Evolutionary conservation across 2,329 filamentous ascomycete genomes (phyloP).

Genomic region (Aquanectria penicillioides): DNA sequence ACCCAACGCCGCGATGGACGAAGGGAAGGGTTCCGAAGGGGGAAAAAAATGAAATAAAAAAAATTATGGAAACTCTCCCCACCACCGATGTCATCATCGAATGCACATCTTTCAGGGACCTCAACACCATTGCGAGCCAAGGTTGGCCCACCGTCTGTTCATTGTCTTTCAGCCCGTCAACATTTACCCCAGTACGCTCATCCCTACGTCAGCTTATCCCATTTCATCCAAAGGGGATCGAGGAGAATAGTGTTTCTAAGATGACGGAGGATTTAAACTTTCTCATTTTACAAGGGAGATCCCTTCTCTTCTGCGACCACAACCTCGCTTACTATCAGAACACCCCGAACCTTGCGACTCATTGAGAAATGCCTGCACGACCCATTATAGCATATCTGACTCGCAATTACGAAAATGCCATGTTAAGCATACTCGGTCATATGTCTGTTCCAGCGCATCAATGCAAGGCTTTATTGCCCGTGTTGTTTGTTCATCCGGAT

Average conservation of each 20-base stretch:
- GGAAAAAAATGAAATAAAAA: not conserved
- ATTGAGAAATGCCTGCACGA: not conserved
- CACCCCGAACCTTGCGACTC: conserved; percentile 1
- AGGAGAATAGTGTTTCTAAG: not conserved
- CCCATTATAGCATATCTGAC: conserved; percentile 13
- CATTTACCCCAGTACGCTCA: too few species aligned
- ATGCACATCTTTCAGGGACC: not conserved
- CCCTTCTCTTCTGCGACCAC: conserved; percentile 13
- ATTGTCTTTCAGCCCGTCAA: too few species aligned
- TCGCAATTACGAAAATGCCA: conserved; percentile 1
- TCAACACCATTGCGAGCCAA: not conserved
- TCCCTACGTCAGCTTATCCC: not conserved
- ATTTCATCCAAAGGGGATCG: not conserved
- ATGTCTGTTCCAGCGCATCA: not conserved
- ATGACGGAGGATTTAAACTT: conserved; percentile 20
- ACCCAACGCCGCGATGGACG: not conserved
- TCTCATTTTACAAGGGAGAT: conserved; percentile 6
- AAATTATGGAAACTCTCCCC: not conserved
- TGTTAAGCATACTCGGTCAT: not conserved
- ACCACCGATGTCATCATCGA: conserved; percentile 3
- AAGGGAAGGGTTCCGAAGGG: not conserved
- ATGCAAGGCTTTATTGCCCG: not conserved
- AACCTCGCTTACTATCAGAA: conserved; percentile 12
- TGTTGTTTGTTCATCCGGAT: too few species aligned
- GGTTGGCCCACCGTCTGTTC: not conserved